Evolutionary conservation across 441 rosid species (phyloP), one percentile per base, ranked within the genome.

Genomic region (Aleurites moluccanus): DNA sequence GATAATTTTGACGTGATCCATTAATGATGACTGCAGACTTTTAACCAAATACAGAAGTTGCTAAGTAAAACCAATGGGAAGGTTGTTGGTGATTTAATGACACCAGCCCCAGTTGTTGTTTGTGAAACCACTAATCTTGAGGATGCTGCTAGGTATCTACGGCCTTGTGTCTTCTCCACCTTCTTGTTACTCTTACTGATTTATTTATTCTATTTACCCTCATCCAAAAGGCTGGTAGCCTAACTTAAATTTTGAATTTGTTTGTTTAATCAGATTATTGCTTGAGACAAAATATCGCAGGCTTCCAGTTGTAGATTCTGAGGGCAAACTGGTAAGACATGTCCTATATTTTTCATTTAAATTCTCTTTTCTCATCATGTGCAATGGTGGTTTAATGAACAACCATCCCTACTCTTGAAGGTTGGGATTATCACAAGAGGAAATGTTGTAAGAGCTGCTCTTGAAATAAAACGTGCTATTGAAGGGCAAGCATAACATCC

Each of bases 401-500:
- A 50, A 21, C 50, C 73, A 9, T 28, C 20, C 57, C 6, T 62
- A 45, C 23, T 40, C 49, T 16, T 2, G 14, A 86, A 92, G 96
- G 98, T 92, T 10, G 99, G 99, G 61, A 88, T 95, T 33, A 91
- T 92, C 81, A 92, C 99, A 64, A 85, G 99, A 85, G 97, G 97
- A 80, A 92, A 94, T 74, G 99, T 94, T 42, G 99, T 90, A 45
- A 82, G 96, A 86, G 98, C 97, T 10, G 99, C 96, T 14, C 92
- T 90, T 78, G 89, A 87, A 63, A 92, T 92, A 83, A 95, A 95
- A 70, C 96, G 76, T 21, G 78, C 56, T 27, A 84, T 33, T 60
- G 89, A 88, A 84, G 75, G 33, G 75, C 64, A 79, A 65, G 78
- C 79, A 15, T 85, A 78, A 75, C 10, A 38, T 56, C 53, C 40